Evolutionary conservation across 2,329 filamentous ascomycete genomes (phyloP).

Genomic region (Lachnellula hyalina): DNA sequence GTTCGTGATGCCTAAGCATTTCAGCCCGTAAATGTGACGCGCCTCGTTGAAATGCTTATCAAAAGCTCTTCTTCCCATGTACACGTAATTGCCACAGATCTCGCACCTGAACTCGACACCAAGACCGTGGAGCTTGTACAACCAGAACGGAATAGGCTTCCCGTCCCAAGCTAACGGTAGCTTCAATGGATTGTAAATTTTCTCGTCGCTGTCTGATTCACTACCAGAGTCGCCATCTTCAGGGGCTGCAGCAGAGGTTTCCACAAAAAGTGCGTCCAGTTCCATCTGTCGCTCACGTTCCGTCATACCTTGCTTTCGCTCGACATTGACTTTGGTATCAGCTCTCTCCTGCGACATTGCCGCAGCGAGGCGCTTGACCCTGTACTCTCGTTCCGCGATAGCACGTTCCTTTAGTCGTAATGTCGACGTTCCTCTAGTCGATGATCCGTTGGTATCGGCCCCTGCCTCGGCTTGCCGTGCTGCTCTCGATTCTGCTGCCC

Average conservation of each 20-base stretch:
- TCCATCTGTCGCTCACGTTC: conserved; percentile 93
- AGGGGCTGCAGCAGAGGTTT: conserved; percentile 39
- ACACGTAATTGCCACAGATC: conserved; percentile 97
- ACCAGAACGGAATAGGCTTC: conserved; percentile 98
- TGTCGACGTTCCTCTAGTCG: conserved; percentile 29
- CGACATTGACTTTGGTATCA: conserved; percentile 90
- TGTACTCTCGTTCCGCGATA: conserved; percentile 82
- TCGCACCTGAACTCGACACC: conserved; percentile 95
- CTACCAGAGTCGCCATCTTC: conserved; percentile 50
- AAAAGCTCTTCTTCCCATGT: conserved; percentile 92
- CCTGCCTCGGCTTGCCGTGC: conserved; percentile 39
- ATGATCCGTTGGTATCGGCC: conserved; percentile 20
- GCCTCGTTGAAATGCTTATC: conserved; percentile 98
- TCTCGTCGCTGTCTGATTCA: conserved; percentile 73
- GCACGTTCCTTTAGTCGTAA: conserved; percentile 75
- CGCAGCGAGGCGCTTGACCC: conserved; percentile 71
- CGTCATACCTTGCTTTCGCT: conserved; percentile 96
- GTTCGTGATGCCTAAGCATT: conserved; percentile 89
- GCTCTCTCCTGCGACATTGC: conserved; percentile 82
- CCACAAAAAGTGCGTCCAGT: conserved; percentile 75
- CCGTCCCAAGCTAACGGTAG: conserved; percentile 96
- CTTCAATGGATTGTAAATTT: conserved; percentile 95
- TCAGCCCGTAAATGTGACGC: conserved; percentile 86
- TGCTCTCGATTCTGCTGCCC: conserved; percentile 65
- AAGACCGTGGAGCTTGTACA: conserved; percentile 93